Conservation (phyloP, 441 rosid species). For the Mallotus repandus region DNA sequence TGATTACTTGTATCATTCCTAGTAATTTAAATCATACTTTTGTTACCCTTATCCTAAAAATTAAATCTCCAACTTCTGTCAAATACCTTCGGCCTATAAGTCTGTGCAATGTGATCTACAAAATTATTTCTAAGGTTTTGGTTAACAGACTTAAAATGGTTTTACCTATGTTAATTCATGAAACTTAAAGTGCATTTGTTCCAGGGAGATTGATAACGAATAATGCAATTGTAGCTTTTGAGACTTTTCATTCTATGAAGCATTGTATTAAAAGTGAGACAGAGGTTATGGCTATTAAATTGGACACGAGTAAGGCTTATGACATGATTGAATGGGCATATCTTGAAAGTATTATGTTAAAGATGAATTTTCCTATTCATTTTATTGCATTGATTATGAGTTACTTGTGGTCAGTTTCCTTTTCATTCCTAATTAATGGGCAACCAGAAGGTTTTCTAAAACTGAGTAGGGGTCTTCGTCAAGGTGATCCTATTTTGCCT, state of each 20-base stretch:
- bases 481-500: too few species aligned
- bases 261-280: neutral
- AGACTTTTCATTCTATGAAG: neutral
- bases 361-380: neutral
- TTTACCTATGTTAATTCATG: neutral
- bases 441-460: too few species aligned
- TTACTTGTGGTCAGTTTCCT: neutral
- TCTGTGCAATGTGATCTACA: neutral
- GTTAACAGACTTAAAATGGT: neutral
- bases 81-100: neutral
- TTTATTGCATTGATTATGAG: neutral
- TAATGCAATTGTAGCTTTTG: neutral
- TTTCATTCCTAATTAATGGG: neutral
- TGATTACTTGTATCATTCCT: too few species aligned
- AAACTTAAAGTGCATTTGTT: neutral
- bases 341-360: neutral
- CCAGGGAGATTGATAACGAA: neutral
- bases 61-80: too few species aligned
- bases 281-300: too few species aligned
- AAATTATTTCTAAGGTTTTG: neutral
- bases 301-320: too few species aligned
- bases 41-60: too few species aligned
- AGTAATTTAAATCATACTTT: too few species aligned
- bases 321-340: too few species aligned
- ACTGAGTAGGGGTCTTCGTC: too few species aligned